Evolutionary conservation across 805 yeast species (phyloP), one percentile per base, ranked within the genome.

Genomic region (Myxozyma vanderwaltii): DNA sequence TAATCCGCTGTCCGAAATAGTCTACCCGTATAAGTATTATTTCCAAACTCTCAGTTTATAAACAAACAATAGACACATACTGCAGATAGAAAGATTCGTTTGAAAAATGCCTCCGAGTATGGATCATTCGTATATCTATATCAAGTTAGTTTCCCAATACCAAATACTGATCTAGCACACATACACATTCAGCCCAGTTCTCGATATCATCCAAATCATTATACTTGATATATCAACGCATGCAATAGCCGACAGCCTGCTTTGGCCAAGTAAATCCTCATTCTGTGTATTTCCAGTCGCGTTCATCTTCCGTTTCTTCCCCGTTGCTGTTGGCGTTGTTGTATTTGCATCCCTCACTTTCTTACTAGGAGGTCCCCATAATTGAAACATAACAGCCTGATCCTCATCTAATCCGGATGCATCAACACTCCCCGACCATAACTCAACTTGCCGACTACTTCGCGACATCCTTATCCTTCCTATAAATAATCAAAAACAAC

Each of bases 181-280:
- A 15, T 51, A 56, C 60, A 57, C 39, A 4, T 23, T n/a, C 44
- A 58, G 17, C 4, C 24, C 26, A 19, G 50, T 48, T 12, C 58
- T 57, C 7, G 61, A 53, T 27, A 47, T 39, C 61, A 48, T 52
- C 61, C 61, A 58, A 17, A 58, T 7, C 10, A 47, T 29, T 15
- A 57, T 17, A 12, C 19, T n/a, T 19, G 49, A 23, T 2, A 47
- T 41, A 31, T 45, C 51, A 26, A 57, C 53, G 21, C 45, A 51
- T n/a, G 51, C 46, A n/a, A 48, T 27, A 0, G 61, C 56, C 3
- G 38, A 41, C 44, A 57, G 15, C 8, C 13, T 19, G 19, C 49
- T 41, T 7, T 31, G 33, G 12, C 46, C 55, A 31, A 51, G 19
- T 19, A 35, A 21, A 4, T 23, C 31, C 17, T 51, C 41, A 7